phyloP scores from a whole-genome alignment of 805 yeast species.

The Wickerhamiella dianesei region DNA sequence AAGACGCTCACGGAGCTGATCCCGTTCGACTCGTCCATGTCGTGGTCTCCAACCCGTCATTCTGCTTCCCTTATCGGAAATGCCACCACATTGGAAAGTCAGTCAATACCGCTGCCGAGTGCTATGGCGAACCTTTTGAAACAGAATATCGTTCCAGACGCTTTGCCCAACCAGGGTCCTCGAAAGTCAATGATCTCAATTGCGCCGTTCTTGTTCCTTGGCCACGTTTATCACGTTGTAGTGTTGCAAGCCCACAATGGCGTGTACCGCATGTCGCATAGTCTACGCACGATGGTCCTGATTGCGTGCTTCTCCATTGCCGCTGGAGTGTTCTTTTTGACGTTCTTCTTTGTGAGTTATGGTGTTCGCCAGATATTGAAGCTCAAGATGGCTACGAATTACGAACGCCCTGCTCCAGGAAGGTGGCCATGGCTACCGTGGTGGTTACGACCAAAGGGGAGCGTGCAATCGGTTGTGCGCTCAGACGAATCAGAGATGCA shows the following conservation, averaged over 20 bases:
- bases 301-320: constrained; percentile 13
- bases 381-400: constrained; percentile 19
- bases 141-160: constrained; percentile 6
- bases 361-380: constrained; percentile 18
- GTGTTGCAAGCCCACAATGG: constrained; percentile 14
- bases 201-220: constrained; percentile 10
- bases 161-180: constrained; percentile 15
- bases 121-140: constrained; percentile 7
- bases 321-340: constrained; percentile 15
- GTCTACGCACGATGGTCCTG: constrained; percentile 12
- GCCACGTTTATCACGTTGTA: constrained; percentile 11
- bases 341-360: constrained; percentile 16
- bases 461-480: background rate
- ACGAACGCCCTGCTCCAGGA: constrained; percentile 14
- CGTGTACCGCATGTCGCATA: constrained; percentile 14
- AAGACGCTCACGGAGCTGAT: constrained; percentile 12
- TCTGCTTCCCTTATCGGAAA: background rate
- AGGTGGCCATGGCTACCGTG: constrained; percentile 13
- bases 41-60: background rate
- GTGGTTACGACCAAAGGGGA: constrained; percentile 11
- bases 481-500: constrained; percentile 6
- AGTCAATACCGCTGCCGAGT: constrained; percentile 4
- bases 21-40: constrained; percentile 8
- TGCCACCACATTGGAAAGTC: background rate
- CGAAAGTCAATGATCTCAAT: constrained; percentile 15